A percentile compares a stretch with the other conserved stretches of the same genome.
phyloP scores from a whole-genome alignment of 257 asterid genomes.

The Salvia hispanica region DNA sequence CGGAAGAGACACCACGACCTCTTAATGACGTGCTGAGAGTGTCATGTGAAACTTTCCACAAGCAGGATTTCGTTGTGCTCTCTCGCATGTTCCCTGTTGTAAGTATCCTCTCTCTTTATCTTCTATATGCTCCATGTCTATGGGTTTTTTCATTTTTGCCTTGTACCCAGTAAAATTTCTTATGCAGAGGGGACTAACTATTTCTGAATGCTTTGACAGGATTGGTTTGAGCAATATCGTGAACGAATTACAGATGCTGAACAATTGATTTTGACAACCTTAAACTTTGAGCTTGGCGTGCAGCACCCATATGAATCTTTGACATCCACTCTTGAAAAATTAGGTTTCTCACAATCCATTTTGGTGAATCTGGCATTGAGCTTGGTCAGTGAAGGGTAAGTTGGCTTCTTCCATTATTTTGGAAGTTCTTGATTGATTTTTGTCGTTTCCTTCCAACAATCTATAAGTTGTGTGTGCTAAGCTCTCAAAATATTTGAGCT shows the following conservation, averaged over 20 bases:
- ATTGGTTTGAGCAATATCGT: slow-evolving; percentile 95
- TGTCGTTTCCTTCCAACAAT: slow-evolving; percentile 17
- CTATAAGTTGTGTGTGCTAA: slow-evolving; percentile 18
- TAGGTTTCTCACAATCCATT: slow-evolving; percentile 76
- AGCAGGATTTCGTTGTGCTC: slow-evolving; percentile 69
- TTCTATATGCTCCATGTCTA: slow-evolving; percentile 6
- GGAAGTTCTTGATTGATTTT: slow-evolving; percentile 17
- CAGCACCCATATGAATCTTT: slow-evolving; percentile 91
- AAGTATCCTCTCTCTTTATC: slow-evolving; percentile 40
- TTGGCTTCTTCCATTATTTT: slow-evolving; percentile 25
- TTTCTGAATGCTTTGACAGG: slow-evolving; percentile 58
- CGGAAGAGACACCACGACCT: slow-evolving; percentile 90
- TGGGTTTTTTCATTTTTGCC: background rate
- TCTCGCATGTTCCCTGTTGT: slow-evolving; percentile 75
- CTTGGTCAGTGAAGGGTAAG: slow-evolving; percentile 98
- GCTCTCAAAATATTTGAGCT: slow-evolving; percentile 15
- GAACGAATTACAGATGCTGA: slow-evolving; percentile 87
- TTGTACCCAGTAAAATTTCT: slow-evolving; percentile 8
- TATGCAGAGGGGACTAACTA: slow-evolving; percentile 22
- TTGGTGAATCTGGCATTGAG: slow-evolving; percentile 81
- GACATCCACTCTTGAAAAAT: slow-evolving; percentile 79
- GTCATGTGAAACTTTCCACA: slow-evolving; percentile 77
- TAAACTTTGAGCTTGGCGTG: slow-evolving; percentile 91
- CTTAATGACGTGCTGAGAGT: slow-evolving; percentile 73
- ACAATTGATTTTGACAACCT: slow-evolving; percentile 81